These are phyloP conservation scores for Bolboschoenoplectus hybrid DNA, from an alignment of 202 grass and related monocot species.

Conservation along the genomic window DNA sequence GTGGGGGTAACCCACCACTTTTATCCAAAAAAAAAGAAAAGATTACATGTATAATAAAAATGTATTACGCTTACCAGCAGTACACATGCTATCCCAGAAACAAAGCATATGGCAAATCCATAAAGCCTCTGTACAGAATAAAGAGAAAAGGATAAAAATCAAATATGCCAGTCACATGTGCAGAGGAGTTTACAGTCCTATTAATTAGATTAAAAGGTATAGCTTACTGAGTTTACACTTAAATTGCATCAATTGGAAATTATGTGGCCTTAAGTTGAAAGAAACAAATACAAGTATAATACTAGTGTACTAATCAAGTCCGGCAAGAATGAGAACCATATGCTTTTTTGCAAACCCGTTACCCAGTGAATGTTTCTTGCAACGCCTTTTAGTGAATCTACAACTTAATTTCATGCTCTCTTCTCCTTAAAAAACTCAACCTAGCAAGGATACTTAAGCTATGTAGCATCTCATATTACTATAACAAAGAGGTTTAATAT, in stretches of 20 bases:
- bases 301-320: neutral
- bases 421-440: neutral
- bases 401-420: neutral
- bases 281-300: neutral
- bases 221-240: neutral
- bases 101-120: constrained; percentile 94
- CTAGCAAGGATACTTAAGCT: neutral
- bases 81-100: constrained; percentile 78
- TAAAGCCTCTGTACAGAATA: constrained; percentile 76
- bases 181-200: neutral
- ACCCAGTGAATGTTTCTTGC: neutral
- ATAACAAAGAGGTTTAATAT: neutral
- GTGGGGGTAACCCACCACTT: no score
- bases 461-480: neutral
- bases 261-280: neutral
- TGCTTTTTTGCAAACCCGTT: neutral
- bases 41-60: neutral
- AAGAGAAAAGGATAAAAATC: constrained; percentile 11
- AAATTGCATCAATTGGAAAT: neutral
- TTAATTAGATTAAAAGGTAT: neutral
- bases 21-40: no score
- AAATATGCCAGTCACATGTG: constrained; percentile 37
- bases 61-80: constrained; percentile 68
- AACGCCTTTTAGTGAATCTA: neutral
- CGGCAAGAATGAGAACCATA: neutral